Evolutionary conservation across 352 stramenopile species (phyloP).

Genomic region (Plasmopara viticola): DNA sequence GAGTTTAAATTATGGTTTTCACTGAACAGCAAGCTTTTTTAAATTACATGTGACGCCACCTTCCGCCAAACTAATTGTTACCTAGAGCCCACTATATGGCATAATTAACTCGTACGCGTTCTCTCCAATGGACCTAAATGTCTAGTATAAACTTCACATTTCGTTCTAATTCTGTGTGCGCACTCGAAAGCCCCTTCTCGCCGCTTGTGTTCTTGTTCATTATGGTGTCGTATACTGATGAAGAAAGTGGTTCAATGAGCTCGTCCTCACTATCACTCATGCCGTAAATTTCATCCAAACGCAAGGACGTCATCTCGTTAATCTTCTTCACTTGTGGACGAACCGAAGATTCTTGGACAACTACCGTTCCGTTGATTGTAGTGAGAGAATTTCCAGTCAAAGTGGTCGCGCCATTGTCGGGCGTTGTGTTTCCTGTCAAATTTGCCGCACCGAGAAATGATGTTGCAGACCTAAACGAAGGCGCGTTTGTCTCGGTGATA

Average conservation of each 20-base stretch:
- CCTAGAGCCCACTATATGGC: neutral
- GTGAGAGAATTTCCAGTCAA: slow-evolving; percentile 7
- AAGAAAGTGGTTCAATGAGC: slow-evolving; percentile 51
- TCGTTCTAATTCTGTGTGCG: slow-evolving; percentile 23
- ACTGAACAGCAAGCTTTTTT: too few relatives aligned
- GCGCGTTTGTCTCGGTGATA: slow-evolving; percentile 41
- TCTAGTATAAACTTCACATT: slow-evolving; percentile 58
- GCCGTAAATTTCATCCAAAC: slow-evolving; percentile 71
- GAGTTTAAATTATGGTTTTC: too few relatives aligned
- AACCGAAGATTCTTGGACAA: slow-evolving; percentile 63
- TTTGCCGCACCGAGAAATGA: neutral
- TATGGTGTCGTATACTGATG: slow-evolving; percentile 41
- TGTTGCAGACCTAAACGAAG: slow-evolving; percentile 23
- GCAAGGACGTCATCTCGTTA: slow-evolving; percentile 42
- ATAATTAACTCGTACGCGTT: neutral
- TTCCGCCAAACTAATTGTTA: too few relatives aligned
- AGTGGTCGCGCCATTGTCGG: slow-evolving; percentile 5
- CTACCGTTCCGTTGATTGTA: slow-evolving; percentile 41
- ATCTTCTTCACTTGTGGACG: slow-evolving; percentile 45
- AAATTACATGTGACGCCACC: too few relatives aligned
- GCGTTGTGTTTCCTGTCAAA: slow-evolving; percentile 1
- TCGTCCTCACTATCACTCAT: slow-evolving; percentile 87
- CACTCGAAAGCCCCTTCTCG: slow-evolving; percentile 16
- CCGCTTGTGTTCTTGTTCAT: slow-evolving; percentile 30
- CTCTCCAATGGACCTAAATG: slow-evolving; percentile 18